Evolutionary conservation across 2,329 filamentous ascomycete genomes (phyloP), one percentile per base, ranked within the genome.

Genomic region (Purpureocillium takamizusanense): DNA sequence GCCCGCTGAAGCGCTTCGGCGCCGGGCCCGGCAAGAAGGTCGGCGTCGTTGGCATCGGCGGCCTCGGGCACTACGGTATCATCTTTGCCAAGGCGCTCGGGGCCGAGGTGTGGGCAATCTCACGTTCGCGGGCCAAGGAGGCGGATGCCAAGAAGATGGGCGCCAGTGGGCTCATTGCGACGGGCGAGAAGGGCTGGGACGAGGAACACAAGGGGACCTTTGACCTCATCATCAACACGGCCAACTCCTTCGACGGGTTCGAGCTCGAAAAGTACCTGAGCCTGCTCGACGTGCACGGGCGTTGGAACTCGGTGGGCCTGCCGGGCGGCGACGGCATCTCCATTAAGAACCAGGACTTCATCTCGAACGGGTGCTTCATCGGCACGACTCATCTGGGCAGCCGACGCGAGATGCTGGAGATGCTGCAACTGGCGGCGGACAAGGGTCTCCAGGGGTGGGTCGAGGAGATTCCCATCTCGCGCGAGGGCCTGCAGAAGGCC

Each of bases 251-350:
- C 37, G 74, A 79, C 37, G 72, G 69, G 35, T 86, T 86, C 62
- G 76, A 86, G 54, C 65, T 86, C 25, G 61, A 63, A 37, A 72
- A 81, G 46, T 94, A 92, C 66, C 76, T 94, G 52, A 76, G 74
- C 44, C 74, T 88, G 51, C 74, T 94, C 57, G 87, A 90, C 62
- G 80, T 90, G 41, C 84, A 88, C 64, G 85, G 83, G 42, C 75
- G 73, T 55, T 92, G 84, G 77, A 76, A 90, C 58, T 84, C 75
- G 52, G 83, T 90, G 38, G 86, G 85, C 31, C 70, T 92, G 53
- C 86, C 86, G 3, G 84, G 88, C 56, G 82, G 86, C 44, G 78
- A 81, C 33, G 77, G 86, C 10, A 77, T 85, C 41, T 63, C 70
- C 39, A 71, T 92, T 48, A 79, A 76, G 63, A 81, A 83, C 36